A percentile compares a stretch with the other conserved stretches of the same genome.
Evolutionary conservation across 306 rosid genomes (phyloP).

Genomic region (Prunus padus): DNA sequence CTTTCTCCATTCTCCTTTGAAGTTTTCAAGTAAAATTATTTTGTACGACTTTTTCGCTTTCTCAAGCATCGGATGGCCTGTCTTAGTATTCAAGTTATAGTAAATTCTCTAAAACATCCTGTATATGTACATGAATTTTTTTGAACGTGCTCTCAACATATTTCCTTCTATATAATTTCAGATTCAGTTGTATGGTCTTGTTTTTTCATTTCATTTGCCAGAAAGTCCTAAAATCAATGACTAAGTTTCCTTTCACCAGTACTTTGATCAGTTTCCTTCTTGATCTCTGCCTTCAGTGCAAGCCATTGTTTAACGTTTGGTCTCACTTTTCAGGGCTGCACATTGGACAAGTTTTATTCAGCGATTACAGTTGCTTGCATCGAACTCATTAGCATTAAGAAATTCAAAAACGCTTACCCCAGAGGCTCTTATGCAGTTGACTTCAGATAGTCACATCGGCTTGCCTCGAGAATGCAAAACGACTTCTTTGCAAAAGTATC

Average conservation of each 20-base stretch:
- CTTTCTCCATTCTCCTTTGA: conserved; percentile 1
- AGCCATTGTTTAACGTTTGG: conserved; percentile 19
- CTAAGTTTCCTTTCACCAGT: neutral
- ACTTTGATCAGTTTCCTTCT: conserved; percentile 1
- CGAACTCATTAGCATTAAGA: conserved; percentile 67
- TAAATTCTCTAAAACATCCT: neutral
- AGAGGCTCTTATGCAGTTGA: conserved; percentile 56
- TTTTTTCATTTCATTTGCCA: conserved; percentile 1
- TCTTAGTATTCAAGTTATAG: neutral
- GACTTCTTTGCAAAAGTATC: conserved; percentile 66
- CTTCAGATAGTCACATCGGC: conserved; percentile 45
- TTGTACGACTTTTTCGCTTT: conserved; percentile 1
- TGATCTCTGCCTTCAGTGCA: conserved; percentile 8
- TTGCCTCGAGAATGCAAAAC: conserved; percentile 64
- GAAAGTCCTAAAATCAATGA: neutral
- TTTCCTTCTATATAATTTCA: neutral
- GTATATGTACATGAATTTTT: neutral
- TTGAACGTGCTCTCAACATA: neutral
- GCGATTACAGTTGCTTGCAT: conserved; percentile 58
- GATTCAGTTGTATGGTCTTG: neutral
- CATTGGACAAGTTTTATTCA: conserved; percentile 72
- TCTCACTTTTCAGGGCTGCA: conserved; percentile 55
- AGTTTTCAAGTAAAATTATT: conserved; percentile 5
- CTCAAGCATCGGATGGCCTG: neutral
- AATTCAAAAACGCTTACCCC: conserved; percentile 65